phyloP scores from a whole-genome alignment of 1,284 basidiomycete species.

The Fomitopsis betulina region DNA sequence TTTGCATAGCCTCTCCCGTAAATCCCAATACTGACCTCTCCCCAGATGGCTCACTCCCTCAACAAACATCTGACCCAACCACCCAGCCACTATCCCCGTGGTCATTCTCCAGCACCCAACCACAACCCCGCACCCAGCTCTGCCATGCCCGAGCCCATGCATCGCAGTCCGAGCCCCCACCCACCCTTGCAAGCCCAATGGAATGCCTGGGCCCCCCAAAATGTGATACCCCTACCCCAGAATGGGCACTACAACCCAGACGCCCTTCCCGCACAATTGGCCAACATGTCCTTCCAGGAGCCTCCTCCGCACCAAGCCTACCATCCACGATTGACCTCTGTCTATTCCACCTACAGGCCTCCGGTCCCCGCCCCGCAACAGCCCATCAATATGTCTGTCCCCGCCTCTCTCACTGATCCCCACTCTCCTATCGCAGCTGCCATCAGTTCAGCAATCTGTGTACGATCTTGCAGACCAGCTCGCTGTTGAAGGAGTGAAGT shows the following conservation, averaged over 20 bases:
- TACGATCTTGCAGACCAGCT: slow-evolving; percentile 59
- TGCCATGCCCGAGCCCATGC: slow-evolving; percentile 10
- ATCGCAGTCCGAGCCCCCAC: slow-evolving; percentile 22
- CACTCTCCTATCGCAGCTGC: slow-evolving; percentile 44
- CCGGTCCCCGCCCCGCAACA: slow-evolving; percentile 15
- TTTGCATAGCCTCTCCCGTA: neutral
- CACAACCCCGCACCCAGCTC: slow-evolving; percentile 22
- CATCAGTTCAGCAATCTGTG: slow-evolving; percentile 41
- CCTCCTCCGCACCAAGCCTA: neutral
- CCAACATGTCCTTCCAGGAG: slow-evolving; percentile 13
- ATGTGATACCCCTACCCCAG: slow-evolving; percentile 14
- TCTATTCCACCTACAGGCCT: slow-evolving; percentile 9
- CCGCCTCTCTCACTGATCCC: slow-evolving; percentile 55
- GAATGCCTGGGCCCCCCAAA: slow-evolving; percentile 26
- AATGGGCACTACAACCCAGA: slow-evolving; percentile 7
- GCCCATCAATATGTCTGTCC: slow-evolving; percentile 15
- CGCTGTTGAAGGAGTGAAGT: no score
- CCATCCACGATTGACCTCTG: slow-evolving; percentile 4
- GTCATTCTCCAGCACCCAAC: slow-evolving; percentile 10
- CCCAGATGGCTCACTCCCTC: slow-evolving; percentile 60
- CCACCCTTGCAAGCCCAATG: slow-evolving; percentile 28
- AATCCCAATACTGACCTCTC: neutral
- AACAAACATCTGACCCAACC: slow-evolving; percentile 28
- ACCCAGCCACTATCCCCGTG: slow-evolving; percentile 10
- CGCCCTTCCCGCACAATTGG: slow-evolving; percentile 17